Evolutionary conservation across 169 alveolate species (phyloP).

Genomic region (Plasmodium fragile): DNA sequence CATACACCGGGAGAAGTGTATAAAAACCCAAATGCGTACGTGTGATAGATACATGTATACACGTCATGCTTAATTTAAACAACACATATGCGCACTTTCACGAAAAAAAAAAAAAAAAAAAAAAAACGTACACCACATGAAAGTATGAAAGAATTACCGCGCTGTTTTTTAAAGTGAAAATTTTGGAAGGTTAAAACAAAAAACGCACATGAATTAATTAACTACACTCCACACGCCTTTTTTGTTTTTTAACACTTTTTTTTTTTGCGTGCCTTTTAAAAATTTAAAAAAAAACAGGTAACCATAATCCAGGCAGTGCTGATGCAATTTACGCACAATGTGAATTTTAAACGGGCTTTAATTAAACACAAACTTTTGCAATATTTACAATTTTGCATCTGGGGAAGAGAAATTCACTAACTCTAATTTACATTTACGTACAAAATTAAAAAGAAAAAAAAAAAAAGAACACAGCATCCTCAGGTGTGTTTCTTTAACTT

Average conservation of each 20-base stretch:
- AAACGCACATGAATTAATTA: not conserved
- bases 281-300: not conserved
- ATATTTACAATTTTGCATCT: constrained; percentile 22
- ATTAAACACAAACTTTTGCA: constrained; percentile 15
- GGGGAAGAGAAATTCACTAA: constrained; percentile 7
- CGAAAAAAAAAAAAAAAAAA: constrained; percentile 7
- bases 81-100: not conserved
- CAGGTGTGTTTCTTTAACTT: not conserved
- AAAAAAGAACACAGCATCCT: not conserved
- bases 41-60: not conserved
- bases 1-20: not conserved
- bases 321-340: constrained; percentile 9
- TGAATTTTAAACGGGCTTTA: constrained; percentile 1
- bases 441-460: not conserved
- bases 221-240: not conserved
- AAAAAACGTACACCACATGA: not conserved
- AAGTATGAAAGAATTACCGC: not conserved
- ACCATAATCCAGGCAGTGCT: not conserved
- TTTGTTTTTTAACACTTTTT: not conserved
- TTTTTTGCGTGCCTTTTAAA: not conserved
- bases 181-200: not conserved
- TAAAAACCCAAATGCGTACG: not conserved
- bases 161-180: not conserved
- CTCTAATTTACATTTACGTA: not conserved
- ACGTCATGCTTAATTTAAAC: not conserved